These are phyloP conservation scores for Nicotiana undulata DNA, from an alignment of 257 asterid genomes.

Conservation along the genomic window DNA sequence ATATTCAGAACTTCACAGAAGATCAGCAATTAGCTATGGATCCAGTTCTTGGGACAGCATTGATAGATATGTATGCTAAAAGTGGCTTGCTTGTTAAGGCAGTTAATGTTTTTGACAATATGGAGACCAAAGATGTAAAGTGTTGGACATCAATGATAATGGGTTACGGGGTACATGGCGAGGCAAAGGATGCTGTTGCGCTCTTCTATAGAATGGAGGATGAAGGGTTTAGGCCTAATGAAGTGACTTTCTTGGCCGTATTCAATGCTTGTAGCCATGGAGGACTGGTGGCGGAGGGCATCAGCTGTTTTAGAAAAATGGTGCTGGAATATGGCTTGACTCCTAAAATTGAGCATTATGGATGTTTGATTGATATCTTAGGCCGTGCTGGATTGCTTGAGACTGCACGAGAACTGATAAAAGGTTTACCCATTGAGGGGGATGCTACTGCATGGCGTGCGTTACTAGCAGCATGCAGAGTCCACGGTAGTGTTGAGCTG, in stretches of 20 bases:
- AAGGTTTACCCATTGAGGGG: conserved; percentile 35
- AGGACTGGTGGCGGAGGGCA: conserved; percentile 47
- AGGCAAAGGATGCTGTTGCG: conserved; percentile 29
- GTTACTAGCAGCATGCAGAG: conserved; percentile 56
- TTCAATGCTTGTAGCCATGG: conserved; percentile 61
- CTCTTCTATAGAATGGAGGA: conserved; percentile 46
- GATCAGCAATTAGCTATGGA: conserved; percentile 33
- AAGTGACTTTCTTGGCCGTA: conserved; percentile 58
- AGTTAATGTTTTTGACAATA: conserved; percentile 23
- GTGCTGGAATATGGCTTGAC: conserved; percentile 31
- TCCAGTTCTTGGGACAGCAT: conserved; percentile 46
- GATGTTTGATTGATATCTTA: conserved; percentile 52
- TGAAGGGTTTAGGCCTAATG: conserved; percentile 44
- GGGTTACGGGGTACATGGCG: conserved; percentile 43
- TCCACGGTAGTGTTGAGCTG: conserved; percentile 41
- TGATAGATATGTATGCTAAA: conserved; percentile 53
- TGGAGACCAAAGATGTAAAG: conserved; percentile 45
- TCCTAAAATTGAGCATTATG: conserved; percentile 58
- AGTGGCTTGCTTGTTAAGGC: conserved; percentile 52
- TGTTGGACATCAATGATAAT: conserved; percentile 61
- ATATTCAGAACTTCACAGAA: conserved; percentile 22
- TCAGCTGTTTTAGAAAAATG: conserved; percentile 40
- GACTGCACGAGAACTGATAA: conserved; percentile 41
- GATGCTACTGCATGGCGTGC: conserved; percentile 64
- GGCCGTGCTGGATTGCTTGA: conserved; percentile 59